phyloP scores from a whole-genome alignment of 805 yeast species.

The Myxozyma udenii region DNA sequence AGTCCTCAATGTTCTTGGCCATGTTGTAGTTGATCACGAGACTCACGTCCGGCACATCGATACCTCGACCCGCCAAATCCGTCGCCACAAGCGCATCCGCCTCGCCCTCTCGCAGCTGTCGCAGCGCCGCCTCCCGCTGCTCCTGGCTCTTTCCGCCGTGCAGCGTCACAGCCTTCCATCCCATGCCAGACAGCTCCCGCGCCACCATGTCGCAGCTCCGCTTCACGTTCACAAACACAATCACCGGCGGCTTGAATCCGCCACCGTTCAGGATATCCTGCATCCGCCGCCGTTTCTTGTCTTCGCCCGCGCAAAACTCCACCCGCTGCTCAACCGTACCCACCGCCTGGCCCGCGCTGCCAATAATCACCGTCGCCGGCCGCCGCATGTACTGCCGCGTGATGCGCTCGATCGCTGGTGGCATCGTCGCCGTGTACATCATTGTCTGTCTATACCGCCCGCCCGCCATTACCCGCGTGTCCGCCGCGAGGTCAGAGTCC shows the following conservation, averaged over 20 bases:
- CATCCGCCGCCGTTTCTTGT: conserved; percentile 47
- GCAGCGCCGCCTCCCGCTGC: conserved; percentile 75
- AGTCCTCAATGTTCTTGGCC: conserved; percentile 73
- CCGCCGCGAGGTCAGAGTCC: conserved; percentile 34
- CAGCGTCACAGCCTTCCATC: conserved; percentile 56
- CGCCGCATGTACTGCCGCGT: conserved; percentile 58
- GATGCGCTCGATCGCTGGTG: conserved; percentile 64
- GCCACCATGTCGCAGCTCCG: conserved; percentile 67
- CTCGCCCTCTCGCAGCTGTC: conserved; percentile 52
- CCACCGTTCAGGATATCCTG: conserved; percentile 40
- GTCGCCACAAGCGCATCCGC: conserved; percentile 78
- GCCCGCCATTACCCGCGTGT: conserved; percentile 24
- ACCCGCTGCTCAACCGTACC: conserved; percentile 71
- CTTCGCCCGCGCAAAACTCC: conserved; percentile 50
- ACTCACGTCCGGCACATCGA: conserved; percentile 84
- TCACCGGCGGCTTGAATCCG: conserved; percentile 54
- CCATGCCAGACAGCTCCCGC: conserved; percentile 47
- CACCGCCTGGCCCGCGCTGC: conserved; percentile 61
- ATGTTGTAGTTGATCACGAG: conserved; percentile 84
- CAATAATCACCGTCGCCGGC: conserved; percentile 67
- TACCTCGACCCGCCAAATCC: conserved; percentile 94
- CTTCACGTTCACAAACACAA: conserved; percentile 78
- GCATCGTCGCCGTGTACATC: conserved; percentile 96
- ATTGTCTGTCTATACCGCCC: conserved; percentile 54
- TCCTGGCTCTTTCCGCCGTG: conserved; percentile 89